phyloP scores from a whole-genome alignment of 257 asterid species.

The Jacaranda copaia region DNA sequence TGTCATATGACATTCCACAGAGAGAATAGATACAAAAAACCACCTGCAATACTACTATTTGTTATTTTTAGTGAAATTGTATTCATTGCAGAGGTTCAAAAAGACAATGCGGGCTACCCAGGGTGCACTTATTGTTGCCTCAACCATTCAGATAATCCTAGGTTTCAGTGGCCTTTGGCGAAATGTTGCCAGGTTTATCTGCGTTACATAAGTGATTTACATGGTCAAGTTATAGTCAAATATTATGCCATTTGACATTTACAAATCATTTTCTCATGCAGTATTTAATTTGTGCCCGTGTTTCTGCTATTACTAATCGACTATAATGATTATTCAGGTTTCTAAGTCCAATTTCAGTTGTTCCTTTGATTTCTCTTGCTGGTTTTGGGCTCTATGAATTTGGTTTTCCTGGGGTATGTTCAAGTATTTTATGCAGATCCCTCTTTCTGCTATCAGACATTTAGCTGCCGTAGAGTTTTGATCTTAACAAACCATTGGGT shows the following conservation, averaged over 20 bases:
- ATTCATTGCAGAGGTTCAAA: conserved; percentile 69
- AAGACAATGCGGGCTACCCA: conserved; percentile 91
- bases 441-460: background rate
- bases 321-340: conserved; percentile 44
- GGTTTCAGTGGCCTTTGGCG: conserved; percentile 98
- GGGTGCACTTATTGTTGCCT: conserved; percentile 85
- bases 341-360: conserved; percentile 82
- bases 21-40: background rate
- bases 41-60: background rate
- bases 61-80: background rate
- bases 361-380: conserved; percentile 73
- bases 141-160: conserved; percentile 78
- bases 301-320: background rate
- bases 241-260: background rate
- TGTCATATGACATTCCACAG: background rate
- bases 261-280: background rate
- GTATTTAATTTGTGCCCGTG: background rate
- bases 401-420: conserved; percentile 84
- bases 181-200: conserved; percentile 61
- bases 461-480: background rate
- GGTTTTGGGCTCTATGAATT: conserved; percentile 85
- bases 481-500: background rate
- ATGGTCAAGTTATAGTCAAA: background rate
- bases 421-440: background rate
- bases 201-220: background rate